Conservation (phyloP, 2,329 filamentous ascomycete species). For the Fusarium cicatricum region DNA sequence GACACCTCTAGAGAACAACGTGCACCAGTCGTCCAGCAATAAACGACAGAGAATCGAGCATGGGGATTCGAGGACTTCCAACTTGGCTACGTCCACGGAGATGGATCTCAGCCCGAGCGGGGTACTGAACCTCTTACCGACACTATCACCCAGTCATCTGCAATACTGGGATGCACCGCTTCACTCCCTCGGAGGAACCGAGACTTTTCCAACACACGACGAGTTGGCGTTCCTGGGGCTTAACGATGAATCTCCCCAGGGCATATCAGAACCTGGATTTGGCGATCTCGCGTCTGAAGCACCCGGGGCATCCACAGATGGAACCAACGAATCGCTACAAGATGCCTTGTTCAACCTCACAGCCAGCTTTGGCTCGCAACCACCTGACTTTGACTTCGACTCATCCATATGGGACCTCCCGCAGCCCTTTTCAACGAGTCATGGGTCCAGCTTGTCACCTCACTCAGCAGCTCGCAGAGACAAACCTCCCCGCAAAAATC, state of each 20-base stretch:
- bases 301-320: neutral
- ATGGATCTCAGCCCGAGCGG: slow-evolving; percentile 8
- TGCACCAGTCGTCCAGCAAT: neutral
- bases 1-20: slow-evolving; percentile 1
- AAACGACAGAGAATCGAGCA: slow-evolving; percentile 16
- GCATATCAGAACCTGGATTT: neutral
- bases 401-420: slow-evolving; percentile 20
- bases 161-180: slow-evolving; percentile 23
- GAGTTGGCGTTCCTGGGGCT: slow-evolving; percentile 1
- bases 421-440: neutral
- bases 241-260: neutral
- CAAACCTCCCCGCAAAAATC: neutral
- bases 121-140: slow-evolving; percentile 15
- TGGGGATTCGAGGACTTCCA: neutral
- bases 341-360: slow-evolving; percentile 12
- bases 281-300: slow-evolving; percentile 9
- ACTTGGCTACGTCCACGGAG: neutral
- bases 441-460: slow-evolving; percentile 4
- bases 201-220: neutral
- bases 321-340: neutral
- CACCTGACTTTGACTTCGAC: slow-evolving; percentile 20
- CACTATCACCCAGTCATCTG: slow-evolving; percentile 12
- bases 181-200: slow-evolving; percentile 12
- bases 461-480: neutral
- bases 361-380: slow-evolving; percentile 12